Evolutionary conservation across 2,329 filamentous ascomycete genomes (phyloP).

Genomic region (Aspergillus phoenicis): DNA sequence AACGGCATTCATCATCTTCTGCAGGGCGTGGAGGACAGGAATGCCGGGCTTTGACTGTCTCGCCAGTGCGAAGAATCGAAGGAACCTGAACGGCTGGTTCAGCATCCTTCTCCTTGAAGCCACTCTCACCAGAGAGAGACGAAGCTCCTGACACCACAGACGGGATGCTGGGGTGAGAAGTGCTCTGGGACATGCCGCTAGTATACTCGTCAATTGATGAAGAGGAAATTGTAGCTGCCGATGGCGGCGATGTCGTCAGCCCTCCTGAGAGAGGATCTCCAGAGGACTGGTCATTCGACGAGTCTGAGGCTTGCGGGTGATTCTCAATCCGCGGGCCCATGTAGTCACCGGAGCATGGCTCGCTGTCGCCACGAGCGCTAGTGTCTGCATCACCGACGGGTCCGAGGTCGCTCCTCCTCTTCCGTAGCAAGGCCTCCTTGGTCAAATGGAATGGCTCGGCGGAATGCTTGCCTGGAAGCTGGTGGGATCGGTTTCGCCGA

Average conservation of each 20-base stretch:
- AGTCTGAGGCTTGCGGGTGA: slow-evolving; percentile 20
- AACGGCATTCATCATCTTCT: slow-evolving; percentile 43
- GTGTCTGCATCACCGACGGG: slow-evolving; percentile 19
- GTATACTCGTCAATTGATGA: slow-evolving; percentile 49
- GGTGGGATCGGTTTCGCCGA: slow-evolving; percentile 42
- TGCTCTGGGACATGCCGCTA: slow-evolving; percentile 51
- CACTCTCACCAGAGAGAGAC: slow-evolving; percentile 47
- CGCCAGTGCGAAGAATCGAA: slow-evolving; percentile 45
- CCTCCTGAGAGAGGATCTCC: slow-evolving; percentile 27
- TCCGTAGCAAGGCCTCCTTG: slow-evolving; percentile 38
- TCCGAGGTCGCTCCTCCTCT: slow-evolving; percentile 33
- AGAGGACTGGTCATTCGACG: slow-evolving; percentile 11
- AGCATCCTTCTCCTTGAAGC: slow-evolving; percentile 32
- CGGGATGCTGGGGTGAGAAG: slow-evolving; percentile 51
- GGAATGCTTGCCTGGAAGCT: slow-evolving; percentile 33
- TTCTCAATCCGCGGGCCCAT: slow-evolving; percentile 21
- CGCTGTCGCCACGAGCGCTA: slow-evolving; percentile 25
- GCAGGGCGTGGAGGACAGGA: slow-evolving; percentile 24
- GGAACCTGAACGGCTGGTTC: slow-evolving; percentile 33
- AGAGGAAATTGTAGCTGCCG: slow-evolving; percentile 51
- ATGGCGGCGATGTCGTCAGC: slow-evolving; percentile 42
- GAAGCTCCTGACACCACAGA: slow-evolving; percentile 50
- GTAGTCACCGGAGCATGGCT: slow-evolving; percentile 28
- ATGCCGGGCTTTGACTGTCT: slow-evolving; percentile 42
- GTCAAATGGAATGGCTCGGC: slow-evolving; percentile 40